These are phyloP conservation scores for Camelina laxa DNA, from an alignment of 345 rosid species.

Conservation along the genomic window DNA sequence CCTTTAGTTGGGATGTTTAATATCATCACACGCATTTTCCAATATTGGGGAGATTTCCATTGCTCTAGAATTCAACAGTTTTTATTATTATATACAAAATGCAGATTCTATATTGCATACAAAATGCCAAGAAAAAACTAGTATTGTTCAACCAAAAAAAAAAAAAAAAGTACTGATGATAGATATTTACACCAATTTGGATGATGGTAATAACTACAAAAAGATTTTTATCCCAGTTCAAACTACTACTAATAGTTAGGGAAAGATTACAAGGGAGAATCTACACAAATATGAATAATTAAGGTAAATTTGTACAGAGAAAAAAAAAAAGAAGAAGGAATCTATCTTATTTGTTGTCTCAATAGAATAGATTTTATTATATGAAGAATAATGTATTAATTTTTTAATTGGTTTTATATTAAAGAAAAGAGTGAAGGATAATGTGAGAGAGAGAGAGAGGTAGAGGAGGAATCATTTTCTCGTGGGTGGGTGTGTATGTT, in stretches of 20 bases:
- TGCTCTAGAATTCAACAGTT: conserved; percentile 14
- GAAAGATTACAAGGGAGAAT: conserved; percentile 15
- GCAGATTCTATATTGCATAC: conserved; percentile 20
- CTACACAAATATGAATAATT: conserved; percentile 19
- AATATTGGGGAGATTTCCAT: conserved; percentile 9
- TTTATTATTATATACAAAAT: background rate
- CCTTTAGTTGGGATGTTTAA: background rate
- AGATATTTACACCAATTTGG: background rate
- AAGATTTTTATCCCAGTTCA: background rate
- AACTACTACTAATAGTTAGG: background rate
- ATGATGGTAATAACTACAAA: background rate
- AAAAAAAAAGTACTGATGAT: background rate
- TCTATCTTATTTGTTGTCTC: background rate
- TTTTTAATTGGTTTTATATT: no score
- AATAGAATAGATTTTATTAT: background rate
- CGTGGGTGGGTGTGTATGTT: conserved; percentile 24
- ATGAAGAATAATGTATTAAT: background rate
- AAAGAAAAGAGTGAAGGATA: background rate
- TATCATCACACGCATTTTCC: conserved; percentile 26
- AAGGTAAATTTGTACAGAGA: conserved; percentile 4
- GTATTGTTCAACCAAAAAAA: background rate
- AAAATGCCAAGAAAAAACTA: conserved; percentile 14
- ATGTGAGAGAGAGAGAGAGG: conserved; percentile 25
- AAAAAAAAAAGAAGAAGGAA: background rate
- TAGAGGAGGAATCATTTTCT: conserved; percentile 41